Percentiles rank a stretch among this genome's conserved stretches.
These are phyloP conservation scores for Penicillium sp. DNA, from an alignment of 2,329 filamentous ascomycete genomes.

Conservation along the genomic window DNA sequence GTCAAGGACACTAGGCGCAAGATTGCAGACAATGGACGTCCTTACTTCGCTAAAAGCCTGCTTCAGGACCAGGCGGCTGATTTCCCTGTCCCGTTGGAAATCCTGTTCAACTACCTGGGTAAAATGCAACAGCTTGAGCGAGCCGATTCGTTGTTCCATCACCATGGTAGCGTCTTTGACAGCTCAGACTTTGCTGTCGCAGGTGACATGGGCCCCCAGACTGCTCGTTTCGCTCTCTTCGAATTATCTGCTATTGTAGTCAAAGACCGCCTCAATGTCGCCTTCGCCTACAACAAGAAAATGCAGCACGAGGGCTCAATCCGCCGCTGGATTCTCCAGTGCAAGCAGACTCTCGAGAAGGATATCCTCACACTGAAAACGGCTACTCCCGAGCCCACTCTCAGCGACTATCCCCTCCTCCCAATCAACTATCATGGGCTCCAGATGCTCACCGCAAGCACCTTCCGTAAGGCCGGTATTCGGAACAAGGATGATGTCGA, in stretches of 20 bases:
- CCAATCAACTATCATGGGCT: constrained; percentile 43
- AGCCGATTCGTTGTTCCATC: constrained; percentile 43
- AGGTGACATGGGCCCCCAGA: constrained; percentile 46
- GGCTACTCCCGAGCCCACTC: constrained; percentile 33
- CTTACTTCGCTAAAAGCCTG: constrained; percentile 37
- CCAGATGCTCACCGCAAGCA: constrained; percentile 33
- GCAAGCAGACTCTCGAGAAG: constrained; percentile 37
- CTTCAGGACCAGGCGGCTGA: constrained; percentile 32
- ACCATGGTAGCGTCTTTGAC: constrained; percentile 37
- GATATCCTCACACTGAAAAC: constrained; percentile 26
- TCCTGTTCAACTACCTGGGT: constrained; percentile 43
- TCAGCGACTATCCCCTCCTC: constrained; percentile 47
- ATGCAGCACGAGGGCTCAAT: constrained; percentile 48
- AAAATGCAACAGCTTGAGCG: constrained; percentile 47
- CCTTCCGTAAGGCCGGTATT: constrained; percentile 38
- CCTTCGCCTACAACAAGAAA: constrained; percentile 50
- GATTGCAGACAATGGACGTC: constrained; percentile 31
- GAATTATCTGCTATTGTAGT: constrained; percentile 52
- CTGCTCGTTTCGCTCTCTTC: constrained; percentile 49
- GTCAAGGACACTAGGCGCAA: constrained; percentile 42
- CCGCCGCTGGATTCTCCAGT: constrained; percentile 44
- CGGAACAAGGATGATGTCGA: constrained; percentile 29
- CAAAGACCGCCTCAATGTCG: constrained; percentile 47
- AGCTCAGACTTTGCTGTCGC: constrained; percentile 33
- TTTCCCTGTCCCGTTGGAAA: constrained; percentile 42